Conservation (phyloP, 805 yeast genomes). For the Saturnispora hagleri region DNA sequence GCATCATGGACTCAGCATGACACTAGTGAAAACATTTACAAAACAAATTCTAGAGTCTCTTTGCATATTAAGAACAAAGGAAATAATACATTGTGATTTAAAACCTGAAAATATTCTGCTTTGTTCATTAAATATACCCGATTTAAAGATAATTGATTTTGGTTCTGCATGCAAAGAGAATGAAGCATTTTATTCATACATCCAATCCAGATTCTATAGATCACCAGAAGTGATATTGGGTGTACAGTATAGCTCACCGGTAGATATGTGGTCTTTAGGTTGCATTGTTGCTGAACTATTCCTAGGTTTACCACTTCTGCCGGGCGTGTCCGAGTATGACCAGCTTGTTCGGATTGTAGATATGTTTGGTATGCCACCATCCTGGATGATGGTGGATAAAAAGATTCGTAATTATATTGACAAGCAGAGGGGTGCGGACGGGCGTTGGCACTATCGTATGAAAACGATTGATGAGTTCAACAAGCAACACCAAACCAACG, state of each 20-base stretch:
- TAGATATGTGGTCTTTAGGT: slow-evolving; percentile 96
- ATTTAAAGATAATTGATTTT: slow-evolving; percentile 88
- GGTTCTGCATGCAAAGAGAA: slow-evolving; percentile 93
- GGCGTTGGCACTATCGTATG: slow-evolving; percentile 31
- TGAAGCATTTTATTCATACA: slow-evolving; percentile 82
- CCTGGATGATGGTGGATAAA: slow-evolving; percentile 95
- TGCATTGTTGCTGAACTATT: slow-evolving; percentile 93
- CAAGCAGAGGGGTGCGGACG: slow-evolving; percentile 10
- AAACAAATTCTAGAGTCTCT: slow-evolving; percentile 76
- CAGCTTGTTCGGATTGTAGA: slow-evolving; percentile 76
- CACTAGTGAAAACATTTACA: slow-evolving; percentile 67
- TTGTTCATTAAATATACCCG: slow-evolving; percentile 72
- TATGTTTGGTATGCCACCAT: slow-evolving; percentile 80
- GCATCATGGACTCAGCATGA: slow-evolving; percentile 80
- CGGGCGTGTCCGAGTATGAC: slow-evolving; percentile 88
- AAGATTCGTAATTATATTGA: slow-evolving; percentile 60
- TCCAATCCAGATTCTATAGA: slow-evolving; percentile 92
- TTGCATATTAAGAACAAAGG: slow-evolving; percentile 68
- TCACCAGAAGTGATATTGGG: slow-evolving; percentile 92
- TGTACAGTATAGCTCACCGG: slow-evolving; percentile 84
- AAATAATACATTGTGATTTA: slow-evolving; percentile 89
- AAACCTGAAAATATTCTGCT: slow-evolving; percentile 92
- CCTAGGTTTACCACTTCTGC: slow-evolving; percentile 70
- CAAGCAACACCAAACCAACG: slow-evolving; percentile 45
- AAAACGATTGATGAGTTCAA: slow-evolving; percentile 39